Evolutionary conservation across 106 monocot genomes (phyloP).

Genomic region (Apostasia shenzhenica): DNA sequence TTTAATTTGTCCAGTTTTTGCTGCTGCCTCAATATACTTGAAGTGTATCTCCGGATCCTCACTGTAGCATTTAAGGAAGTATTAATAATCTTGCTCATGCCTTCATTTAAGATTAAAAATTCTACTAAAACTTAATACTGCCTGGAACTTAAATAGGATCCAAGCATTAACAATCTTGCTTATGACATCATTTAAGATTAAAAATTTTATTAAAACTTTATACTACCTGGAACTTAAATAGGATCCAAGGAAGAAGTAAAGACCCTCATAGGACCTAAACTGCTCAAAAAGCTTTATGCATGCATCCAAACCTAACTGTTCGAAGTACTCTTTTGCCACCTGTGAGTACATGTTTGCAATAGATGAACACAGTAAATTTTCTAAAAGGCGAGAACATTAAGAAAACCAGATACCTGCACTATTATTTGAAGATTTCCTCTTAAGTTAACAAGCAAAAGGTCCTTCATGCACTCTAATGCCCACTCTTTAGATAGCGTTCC

Average conservation of each 20-base stretch:
- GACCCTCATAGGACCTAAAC: conserved; percentile 26
- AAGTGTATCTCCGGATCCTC: conserved; percentile 99
- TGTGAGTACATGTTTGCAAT: conserved; percentile 23
- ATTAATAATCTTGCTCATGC: conserved; percentile 3
- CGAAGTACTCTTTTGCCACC: conserved; percentile 95
- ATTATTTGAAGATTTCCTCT: conserved; percentile 99
- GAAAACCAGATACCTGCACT: conserved; percentile 54
- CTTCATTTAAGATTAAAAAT: not conserved
- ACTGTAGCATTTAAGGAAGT: conserved; percentile 31
- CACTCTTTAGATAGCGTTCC: conserved; percentile 97
- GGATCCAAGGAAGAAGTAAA: conserved; percentile 88
- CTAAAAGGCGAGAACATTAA: not conserved
- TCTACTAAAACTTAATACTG: conserved; percentile 12
- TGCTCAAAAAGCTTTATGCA: conserved; percentile 31
- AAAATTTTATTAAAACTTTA: too few relatives aligned
- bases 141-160: conserved; percentile 37
- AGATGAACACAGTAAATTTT: not conserved
- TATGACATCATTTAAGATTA: too few relatives aligned
- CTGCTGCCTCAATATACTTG: conserved; percentile 97
- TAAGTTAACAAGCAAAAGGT: conserved; percentile 87
- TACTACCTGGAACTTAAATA: conserved; percentile 38
- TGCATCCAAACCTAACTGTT: conserved; percentile 84
- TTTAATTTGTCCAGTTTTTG: conserved; percentile 97
- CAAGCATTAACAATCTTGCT: too few relatives aligned
- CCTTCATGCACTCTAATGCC: conserved; percentile 99